These are phyloP conservation scores for Claviceps digitariae DNA, from an alignment of 2,329 filamentous ascomycete genomes.

Conservation along the genomic window DNA sequence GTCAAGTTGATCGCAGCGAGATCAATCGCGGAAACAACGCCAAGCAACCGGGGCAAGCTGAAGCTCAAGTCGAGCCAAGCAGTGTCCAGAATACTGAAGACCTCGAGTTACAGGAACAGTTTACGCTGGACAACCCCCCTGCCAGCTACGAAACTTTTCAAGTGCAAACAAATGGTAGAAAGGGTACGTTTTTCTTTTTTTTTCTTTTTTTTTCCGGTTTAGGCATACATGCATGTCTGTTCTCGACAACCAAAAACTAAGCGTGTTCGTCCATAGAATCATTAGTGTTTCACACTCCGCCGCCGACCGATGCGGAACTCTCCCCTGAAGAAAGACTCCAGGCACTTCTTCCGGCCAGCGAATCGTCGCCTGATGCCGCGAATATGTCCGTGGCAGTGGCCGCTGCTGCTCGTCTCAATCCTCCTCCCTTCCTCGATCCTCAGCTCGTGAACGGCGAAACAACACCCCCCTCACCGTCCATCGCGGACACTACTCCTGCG, in stretches of 20 bases:
- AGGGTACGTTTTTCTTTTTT: conserved; percentile 10
- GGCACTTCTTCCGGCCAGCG: conserved; percentile 26
- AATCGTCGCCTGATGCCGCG: conserved; percentile 28
- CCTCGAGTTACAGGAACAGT: conserved; percentile 46
- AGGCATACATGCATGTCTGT: too few relatives aligned
- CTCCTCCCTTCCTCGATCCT: conserved; percentile 40
- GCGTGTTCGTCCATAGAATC: background rate
- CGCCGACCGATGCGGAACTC: conserved; percentile 19
- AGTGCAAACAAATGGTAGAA: conserved; percentile 11
- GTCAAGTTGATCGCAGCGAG: conserved; percentile 57
- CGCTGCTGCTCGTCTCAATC: conserved; percentile 40
- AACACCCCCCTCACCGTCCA: conserved; percentile 17
- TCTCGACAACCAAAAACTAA: background rate
- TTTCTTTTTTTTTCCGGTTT: conserved; percentile 6
- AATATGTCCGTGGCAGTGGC: conserved; percentile 43
- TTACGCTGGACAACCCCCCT: conserved; percentile 42
- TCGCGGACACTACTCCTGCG: conserved; percentile 8
- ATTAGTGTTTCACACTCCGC: conserved; percentile 12
- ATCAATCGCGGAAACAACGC: conserved; percentile 38
- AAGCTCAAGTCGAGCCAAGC: conserved; percentile 13
- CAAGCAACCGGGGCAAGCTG: conserved; percentile 16
- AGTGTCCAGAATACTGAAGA: conserved; percentile 18
- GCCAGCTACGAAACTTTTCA: conserved; percentile 29
- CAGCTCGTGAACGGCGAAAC: conserved; percentile 25
- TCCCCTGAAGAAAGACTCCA: conserved; percentile 38